Conservation (phyloP, 2,329 filamentous ascomycete genomes). For the Diaporthe longicolla region DNA sequence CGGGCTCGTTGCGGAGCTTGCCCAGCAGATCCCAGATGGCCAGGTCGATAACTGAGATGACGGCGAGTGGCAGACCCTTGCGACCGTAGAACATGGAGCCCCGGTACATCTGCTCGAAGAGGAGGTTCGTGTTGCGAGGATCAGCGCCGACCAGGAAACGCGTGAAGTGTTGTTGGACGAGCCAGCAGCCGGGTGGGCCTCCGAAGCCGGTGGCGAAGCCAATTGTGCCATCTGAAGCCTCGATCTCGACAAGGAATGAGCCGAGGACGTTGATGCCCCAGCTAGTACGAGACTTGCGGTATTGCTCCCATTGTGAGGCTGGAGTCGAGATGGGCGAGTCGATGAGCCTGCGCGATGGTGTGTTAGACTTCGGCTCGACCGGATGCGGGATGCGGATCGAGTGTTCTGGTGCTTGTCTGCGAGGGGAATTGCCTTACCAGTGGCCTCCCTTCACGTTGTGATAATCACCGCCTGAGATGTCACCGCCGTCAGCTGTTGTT, state of each 20-base stretch:
- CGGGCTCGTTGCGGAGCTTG: constrained; percentile 91
- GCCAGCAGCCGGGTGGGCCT: constrained; percentile 93
- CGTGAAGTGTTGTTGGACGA: constrained; percentile 93
- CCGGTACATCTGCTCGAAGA: constrained; percentile 98
- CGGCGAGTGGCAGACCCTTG: constrained; percentile 89
- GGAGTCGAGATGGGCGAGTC: constrained; percentile 94
- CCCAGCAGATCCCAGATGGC: constrained; percentile 93
- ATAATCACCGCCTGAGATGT: constrained; percentile 79
- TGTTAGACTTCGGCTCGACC: constrained; percentile 14
- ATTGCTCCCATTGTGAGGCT: constrained; percentile 90
- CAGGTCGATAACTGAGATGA: constrained; percentile 95
- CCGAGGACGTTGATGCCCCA: constrained; percentile 97
- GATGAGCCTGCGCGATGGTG: constrained; percentile 79
- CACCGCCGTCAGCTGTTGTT: constrained; percentile 25
- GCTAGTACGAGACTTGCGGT: constrained; percentile 87
- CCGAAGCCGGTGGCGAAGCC: constrained; percentile 96
- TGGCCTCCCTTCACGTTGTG: constrained; percentile 88
- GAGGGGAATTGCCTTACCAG: constrained; percentile 63
- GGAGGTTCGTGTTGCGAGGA: constrained; percentile 88
- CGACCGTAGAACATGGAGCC: constrained; percentile 97
- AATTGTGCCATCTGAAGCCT: constrained; percentile 90
- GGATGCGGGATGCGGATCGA: not conserved
- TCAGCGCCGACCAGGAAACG: constrained; percentile 91
- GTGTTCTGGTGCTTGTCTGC: not conserved
- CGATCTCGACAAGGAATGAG: constrained; percentile 91